Conservation (phyloP, 78 protist genomes). For the Dictyostelium purpureum region DNA sequence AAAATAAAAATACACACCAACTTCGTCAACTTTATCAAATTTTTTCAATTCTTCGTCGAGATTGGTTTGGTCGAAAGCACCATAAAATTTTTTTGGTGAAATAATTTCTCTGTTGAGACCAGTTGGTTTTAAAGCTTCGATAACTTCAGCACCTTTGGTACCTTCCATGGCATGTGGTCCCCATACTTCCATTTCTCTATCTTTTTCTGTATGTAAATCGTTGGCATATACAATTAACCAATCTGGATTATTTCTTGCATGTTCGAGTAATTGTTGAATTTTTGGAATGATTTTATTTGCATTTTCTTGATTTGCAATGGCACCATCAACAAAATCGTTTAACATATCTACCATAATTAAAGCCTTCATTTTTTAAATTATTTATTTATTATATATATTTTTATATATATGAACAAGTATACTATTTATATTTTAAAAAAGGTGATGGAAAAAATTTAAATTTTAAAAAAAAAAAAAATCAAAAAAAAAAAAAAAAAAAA, state of each 20-base stretch:
- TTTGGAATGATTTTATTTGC: constrained; percentile 24
- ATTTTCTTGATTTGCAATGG: neutral
- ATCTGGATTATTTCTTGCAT: constrained; percentile 30
- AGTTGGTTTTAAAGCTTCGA: constrained; percentile 8
- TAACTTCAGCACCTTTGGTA: constrained; percentile 29
- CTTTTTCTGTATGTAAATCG: constrained; percentile 21
- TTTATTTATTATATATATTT: neutral
- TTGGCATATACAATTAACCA: constrained; percentile 34
- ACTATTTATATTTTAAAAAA: too few species aligned
- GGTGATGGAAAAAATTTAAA: too few species aligned
- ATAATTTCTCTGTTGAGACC: neutral
- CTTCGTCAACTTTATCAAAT: neutral
- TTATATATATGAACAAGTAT: too few species aligned
- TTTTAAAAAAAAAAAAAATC: too few species aligned
- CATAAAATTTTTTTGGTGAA: constrained; percentile 39
- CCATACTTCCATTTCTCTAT: constrained; percentile 29
- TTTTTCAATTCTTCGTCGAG: neutral
- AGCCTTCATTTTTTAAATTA: constrained; percentile 9
- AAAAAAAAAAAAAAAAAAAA: too few species aligned
- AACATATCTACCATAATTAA: constrained; percentile 51
- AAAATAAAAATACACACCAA: too few species aligned
- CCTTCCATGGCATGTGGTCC: constrained; percentile 50
- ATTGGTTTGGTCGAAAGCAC: constrained; percentile 14
- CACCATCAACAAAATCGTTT: constrained; percentile 30
- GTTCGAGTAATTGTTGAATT: neutral